phyloP scores from a whole-genome alignment of 75 land plant species.

The Selaginella tamariscina region DNA sequence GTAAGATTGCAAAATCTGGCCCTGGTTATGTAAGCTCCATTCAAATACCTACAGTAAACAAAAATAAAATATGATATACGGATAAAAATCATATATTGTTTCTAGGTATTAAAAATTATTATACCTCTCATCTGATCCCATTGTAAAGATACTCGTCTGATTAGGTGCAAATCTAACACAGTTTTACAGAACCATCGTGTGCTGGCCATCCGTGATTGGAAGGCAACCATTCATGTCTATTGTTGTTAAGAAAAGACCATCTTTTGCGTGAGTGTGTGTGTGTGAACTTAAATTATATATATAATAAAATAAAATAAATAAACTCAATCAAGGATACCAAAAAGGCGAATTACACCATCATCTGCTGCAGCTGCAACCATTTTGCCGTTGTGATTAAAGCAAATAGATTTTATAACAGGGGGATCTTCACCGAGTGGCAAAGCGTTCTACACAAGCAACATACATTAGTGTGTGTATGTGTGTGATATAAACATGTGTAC shows the following conservation, averaged over 20 bases:
- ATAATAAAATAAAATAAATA: background rate
- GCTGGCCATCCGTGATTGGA: constrained; percentile 99
- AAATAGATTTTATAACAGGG: constrained; percentile 80
- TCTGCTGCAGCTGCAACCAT: constrained; percentile 84
- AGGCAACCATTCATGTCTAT: constrained; percentile 87
- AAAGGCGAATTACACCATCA: constrained; percentile 97
- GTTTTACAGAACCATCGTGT: constrained; percentile 71
- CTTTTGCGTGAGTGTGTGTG: too few relatives aligned
- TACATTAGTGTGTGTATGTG: too few relatives aligned
- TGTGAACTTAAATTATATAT: constrained; percentile 3
- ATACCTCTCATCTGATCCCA: constrained; percentile 93
- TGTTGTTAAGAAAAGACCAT: too few relatives aligned
- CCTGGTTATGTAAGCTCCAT: constrained; percentile 90
- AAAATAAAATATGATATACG: background rate
- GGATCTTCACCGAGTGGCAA: constrained; percentile 97
- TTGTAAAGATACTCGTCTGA: constrained; percentile 87
- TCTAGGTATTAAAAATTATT: background rate
- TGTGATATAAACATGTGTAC: too few relatives aligned
- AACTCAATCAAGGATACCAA: constrained; percentile 66
- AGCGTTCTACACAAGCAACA: constrained; percentile 63
- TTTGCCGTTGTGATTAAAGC: constrained; percentile 94
- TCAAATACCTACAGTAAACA: constrained; percentile 44
- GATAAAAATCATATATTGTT: background rate
- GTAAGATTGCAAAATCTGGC: constrained; percentile 57
- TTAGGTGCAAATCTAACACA: constrained; percentile 83